Evolutionary conservation across 2,329 filamentous ascomycete species (phyloP).

Genomic region (Cyanodermella asteris): DNA sequence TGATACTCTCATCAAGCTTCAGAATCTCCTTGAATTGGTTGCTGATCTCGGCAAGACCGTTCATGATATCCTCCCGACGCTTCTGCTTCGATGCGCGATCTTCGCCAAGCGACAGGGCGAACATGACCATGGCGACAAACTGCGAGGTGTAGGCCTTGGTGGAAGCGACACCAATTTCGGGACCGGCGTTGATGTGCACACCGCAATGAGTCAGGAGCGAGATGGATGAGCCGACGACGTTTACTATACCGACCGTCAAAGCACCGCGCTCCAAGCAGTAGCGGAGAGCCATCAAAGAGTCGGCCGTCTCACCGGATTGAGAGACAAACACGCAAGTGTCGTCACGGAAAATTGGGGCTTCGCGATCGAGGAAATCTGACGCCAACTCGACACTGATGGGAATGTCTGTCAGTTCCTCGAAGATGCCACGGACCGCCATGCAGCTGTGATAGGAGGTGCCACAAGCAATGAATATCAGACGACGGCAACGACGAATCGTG

Average conservation of each 20-base stretch:
- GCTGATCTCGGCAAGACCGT: slow-evolving; percentile 70
- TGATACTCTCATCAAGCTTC: slow-evolving; percentile 80
- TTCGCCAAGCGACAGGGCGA: slow-evolving; percentile 85
- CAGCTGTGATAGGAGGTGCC: slow-evolving; percentile 97
- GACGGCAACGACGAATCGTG: slow-evolving; percentile 86
- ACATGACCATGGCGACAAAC: slow-evolving; percentile 99
- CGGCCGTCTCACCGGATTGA: slow-evolving; percentile 94
- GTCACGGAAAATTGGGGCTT: slow-evolving; percentile 96
- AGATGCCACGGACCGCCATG: slow-evolving; percentile 95
- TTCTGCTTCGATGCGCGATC: slow-evolving; percentile 87
- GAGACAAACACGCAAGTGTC: slow-evolving; percentile 98
- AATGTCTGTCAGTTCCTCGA: slow-evolving; percentile 95
- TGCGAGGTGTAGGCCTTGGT: slow-evolving; percentile 99
- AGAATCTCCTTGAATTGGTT: slow-evolving; percentile 82
- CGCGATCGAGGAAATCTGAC: slow-evolving; percentile 90
- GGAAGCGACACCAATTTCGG: slow-evolving; percentile 95
- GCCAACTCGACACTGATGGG: slow-evolving; percentile 92
- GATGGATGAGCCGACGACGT: slow-evolving; percentile 95
- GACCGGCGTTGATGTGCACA: slow-evolving; percentile 98
- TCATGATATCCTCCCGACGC: slow-evolving; percentile 88
- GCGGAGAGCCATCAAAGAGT: slow-evolving; percentile 87
- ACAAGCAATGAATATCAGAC: slow-evolving; percentile 97
- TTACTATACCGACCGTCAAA: slow-evolving; percentile 92
- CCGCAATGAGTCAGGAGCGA: slow-evolving; percentile 97
- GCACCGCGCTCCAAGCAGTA: slow-evolving; percentile 97